Conservation (phyloP, 163 green algal genomes). For the Scenedesmus sp. region DNA sequence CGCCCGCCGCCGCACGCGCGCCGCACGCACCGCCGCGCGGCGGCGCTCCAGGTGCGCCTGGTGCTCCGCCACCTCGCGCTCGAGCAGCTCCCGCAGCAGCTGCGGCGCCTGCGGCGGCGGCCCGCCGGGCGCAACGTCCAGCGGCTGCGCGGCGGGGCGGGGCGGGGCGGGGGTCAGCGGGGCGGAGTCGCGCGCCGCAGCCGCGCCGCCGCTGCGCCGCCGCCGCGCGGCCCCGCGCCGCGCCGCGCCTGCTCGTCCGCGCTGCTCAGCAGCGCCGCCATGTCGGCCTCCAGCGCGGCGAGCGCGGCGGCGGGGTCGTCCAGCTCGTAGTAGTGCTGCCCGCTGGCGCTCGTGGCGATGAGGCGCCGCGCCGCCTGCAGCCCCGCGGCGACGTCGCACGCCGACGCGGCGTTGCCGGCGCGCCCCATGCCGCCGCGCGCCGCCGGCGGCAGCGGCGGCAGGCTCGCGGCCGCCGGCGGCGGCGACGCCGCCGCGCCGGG, state of each 20-base stretch:
- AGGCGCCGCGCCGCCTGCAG: slow-evolving; percentile 7
- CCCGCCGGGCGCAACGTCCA: neutral
- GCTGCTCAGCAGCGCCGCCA: slow-evolving; percentile 54
- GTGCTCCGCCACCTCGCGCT: slow-evolving; percentile 57
- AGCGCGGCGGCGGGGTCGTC: slow-evolving; percentile 65
- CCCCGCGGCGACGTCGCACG: too few species aligned
- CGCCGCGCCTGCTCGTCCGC: neutral
- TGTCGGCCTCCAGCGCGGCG: slow-evolving; percentile 77
- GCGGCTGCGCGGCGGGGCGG: neutral
- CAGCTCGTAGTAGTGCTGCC: slow-evolving; percentile 52
- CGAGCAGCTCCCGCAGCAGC: slow-evolving; percentile 52
- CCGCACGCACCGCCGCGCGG: neutral
- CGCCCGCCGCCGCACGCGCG: too few species aligned
- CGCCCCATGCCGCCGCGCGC: too few species aligned
- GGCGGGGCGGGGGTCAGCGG: too few species aligned
- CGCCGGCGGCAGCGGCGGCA: neutral
- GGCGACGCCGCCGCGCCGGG: neutral
- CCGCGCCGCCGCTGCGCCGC: too few species aligned
- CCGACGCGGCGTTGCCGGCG: too few species aligned
- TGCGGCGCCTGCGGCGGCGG: neutral
- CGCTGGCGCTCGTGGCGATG: neutral
- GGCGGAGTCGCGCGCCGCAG: too few species aligned
- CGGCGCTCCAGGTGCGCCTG: slow-evolving; percentile 35
- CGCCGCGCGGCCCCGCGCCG: too few species aligned
- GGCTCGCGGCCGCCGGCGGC: neutral